Evolutionary conservation across 345 rosid species (phyloP), one percentile per base, ranked within the genome.

Genomic region (Turritis glabra): DNA sequence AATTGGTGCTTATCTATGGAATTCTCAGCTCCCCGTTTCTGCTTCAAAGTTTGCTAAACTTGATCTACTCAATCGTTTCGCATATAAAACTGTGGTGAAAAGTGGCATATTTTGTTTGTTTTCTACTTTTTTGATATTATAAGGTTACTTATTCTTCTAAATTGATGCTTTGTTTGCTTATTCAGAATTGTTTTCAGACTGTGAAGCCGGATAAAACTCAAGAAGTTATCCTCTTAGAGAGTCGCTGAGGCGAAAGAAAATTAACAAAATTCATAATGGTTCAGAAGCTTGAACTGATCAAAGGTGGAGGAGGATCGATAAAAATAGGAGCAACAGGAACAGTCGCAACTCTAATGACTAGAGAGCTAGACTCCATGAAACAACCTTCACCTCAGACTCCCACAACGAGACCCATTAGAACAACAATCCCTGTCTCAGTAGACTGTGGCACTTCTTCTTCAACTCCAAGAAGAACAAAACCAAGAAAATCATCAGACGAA

Each of bases 281-380:
- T 75, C 96, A 84, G 82, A 86, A 84, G 67, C 86, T 88, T 51
- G 97, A 92, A 88, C 79, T 86, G 72, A 81, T 86, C 80, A 87
- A 71, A 80, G 88, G 89, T 21, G 93, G 91, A 66, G 97, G 97
- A 75, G 99, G 97, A 74, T 86, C 97, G 19, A 83, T 92, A 78
- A 87, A 76, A 80, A 82, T 95, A 21, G 99, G 99, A 56, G 80
- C 97, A 5, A 92, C 88, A 1, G 97, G 99, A 71, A 90, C 93
- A 51, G 85, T 95, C 23, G 75, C 93, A 66, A 75, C 93, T 70
- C 80, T 95, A 64, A 90, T 95, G 89, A 84, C 91, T 11, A 87
- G 85, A 71, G 99, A 95, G 83, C 76, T 95, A 72, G 96, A 92
- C 76, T 80, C 85, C 41, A 53, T 81, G 78, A 66, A 72, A 30